Evolutionary conservation across 2,329 filamentous ascomycete genomes (phyloP).

Genomic region (Torrubiellomyces zombiae): DNA sequence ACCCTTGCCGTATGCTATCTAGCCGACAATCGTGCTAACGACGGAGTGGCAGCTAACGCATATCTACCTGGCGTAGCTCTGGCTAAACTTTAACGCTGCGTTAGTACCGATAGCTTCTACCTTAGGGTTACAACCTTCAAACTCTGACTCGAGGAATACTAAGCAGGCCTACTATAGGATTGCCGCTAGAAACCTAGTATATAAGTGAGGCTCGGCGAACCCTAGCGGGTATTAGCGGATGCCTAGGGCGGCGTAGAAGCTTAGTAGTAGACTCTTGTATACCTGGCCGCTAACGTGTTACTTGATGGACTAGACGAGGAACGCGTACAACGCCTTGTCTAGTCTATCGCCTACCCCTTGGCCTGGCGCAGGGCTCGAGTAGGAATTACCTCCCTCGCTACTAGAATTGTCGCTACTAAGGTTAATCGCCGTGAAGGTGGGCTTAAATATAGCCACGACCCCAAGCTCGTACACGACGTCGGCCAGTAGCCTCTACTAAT

Average conservation of each 20-base stretch:
- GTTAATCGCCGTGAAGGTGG: no score
- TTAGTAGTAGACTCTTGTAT: neutral
- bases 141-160: neutral
- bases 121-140: neutral
- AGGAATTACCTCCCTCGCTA: no score
- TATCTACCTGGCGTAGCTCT: constrained; percentile 1
- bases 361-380: no score
- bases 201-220: neutral
- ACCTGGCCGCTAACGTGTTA: neutral
- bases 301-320: no score
- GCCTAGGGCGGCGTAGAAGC: neutral
- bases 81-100: neutral
- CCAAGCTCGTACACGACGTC: neutral
- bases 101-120: neutral
- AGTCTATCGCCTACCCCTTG: no score
- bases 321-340: no score
- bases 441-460: no score
- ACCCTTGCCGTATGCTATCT: constrained; percentile 1
- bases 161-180: neutral
- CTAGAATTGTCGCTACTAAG: no score
- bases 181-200: neutral
- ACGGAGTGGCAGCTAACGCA: neutral
- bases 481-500: neutral
- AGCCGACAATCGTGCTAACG: constrained; percentile 1
- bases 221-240: neutral